These are phyloP conservation scores for Flaveria brownii DNA, from an alignment of 129 eudicot genomes.

Conservation along the genomic window DNA sequence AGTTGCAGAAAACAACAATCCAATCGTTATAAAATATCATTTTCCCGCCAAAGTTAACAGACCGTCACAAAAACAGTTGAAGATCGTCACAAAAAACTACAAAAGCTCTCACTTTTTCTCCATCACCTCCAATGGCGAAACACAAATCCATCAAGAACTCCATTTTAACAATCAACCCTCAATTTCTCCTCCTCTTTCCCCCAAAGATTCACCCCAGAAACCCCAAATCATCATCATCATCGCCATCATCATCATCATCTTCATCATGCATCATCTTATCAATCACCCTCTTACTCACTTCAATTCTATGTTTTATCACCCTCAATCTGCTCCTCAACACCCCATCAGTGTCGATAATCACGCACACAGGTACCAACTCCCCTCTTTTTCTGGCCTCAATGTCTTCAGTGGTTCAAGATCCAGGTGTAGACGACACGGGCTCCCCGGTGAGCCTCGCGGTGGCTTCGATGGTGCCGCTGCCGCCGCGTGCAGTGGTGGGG, in stretches of 20 bases:
- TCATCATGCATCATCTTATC: conserved; percentile 30
- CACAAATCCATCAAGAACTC: conserved; percentile 49
- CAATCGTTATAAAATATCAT: not conserved
- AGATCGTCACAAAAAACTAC: not conserved
- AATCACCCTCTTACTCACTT: conserved; percentile 40
- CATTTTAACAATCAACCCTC: conserved; percentile 34
- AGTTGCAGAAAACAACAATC: conserved; percentile 13
- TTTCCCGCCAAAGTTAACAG: conserved; percentile 44
- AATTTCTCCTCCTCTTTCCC: conserved; percentile 41
- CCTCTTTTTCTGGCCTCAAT: conserved; percentile 45
- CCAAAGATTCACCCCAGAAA: conserved; percentile 45
- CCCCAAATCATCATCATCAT: conserved; percentile 16
- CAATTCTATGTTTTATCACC: conserved; percentile 33
- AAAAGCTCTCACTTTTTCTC: not conserved
- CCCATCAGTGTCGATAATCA: conserved; percentile 33
- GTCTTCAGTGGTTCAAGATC: conserved; percentile 33
- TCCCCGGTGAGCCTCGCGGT: conserved; percentile 37
- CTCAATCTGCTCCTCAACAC: conserved; percentile 25
- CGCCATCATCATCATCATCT: conserved; percentile 9
- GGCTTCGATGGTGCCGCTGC: conserved; percentile 59
- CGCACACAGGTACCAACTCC: conserved; percentile 39
- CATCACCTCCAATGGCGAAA: conserved; percentile 48
- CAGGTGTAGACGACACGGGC: not conserved
- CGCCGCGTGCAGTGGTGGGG: conserved; percentile 40
- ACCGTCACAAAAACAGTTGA: not conserved